A percentile compares a stretch with the other conserved stretches of the same genome.
These are phyloP conservation scores for Pleurotus sapidus DNA, from an alignment of 768 basidiomycete genomes.

Conservation along the genomic window DNA sequence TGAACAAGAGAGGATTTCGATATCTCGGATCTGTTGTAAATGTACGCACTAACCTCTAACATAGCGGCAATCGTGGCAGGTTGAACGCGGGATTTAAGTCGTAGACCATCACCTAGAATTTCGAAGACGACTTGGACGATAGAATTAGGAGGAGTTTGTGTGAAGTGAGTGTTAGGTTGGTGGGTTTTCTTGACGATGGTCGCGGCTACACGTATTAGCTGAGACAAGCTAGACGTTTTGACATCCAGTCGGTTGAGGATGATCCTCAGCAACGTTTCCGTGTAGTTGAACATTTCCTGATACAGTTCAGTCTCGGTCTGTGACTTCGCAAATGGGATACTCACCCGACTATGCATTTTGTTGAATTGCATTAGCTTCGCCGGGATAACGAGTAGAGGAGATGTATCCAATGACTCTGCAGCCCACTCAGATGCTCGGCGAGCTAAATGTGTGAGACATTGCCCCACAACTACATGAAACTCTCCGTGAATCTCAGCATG, in stretches of 20 bases:
- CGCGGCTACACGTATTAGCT: slow-evolving; percentile 46
- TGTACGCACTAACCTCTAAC: slow-evolving; percentile 43
- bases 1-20: slow-evolving; percentile 10
- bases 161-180: slow-evolving; percentile 18
- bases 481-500: slow-evolving; percentile 4
- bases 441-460: slow-evolving; percentile 48
- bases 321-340: slow-evolving; percentile 12
- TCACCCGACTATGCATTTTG: slow-evolving; percentile 53
- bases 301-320: slow-evolving; percentile 2
- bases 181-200: slow-evolving; percentile 37
- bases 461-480: slow-evolving; percentile 46
- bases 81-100: slow-evolving; percentile 47
- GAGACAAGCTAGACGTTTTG: slow-evolving; percentile 36
- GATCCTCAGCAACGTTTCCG: slow-evolving; percentile 61
- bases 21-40: not conserved
- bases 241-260: slow-evolving; percentile 48
- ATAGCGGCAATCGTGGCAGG: slow-evolving; percentile 48
- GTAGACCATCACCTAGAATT: slow-evolving; percentile 48
- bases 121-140: slow-evolving; percentile 46
- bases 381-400: slow-evolving; percentile 50
- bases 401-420: slow-evolving; percentile 47
- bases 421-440: slow-evolving; percentile 58
- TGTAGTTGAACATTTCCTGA: slow-evolving; percentile 56
- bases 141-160: slow-evolving; percentile 21
- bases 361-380: slow-evolving; percentile 57